Base-by-base conservation (phyloP, 164 flowering plant genomes). In the Magnolia officinalis region DNA sequence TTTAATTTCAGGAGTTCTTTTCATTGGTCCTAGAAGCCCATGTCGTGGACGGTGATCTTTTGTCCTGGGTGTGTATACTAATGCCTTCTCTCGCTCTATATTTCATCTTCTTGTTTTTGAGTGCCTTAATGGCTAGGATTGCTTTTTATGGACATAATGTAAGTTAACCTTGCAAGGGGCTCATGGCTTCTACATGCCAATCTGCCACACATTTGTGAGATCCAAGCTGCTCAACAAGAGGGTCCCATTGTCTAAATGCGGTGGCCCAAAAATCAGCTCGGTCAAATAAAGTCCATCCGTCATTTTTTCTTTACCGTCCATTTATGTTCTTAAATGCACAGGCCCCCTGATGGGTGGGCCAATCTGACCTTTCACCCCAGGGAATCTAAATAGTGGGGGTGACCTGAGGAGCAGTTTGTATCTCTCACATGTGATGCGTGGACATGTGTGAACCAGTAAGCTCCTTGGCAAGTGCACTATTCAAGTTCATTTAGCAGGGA, bases 41-140 rank as follows among this genome's bases (percentile, higher is more conserved):
- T 16, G 86, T 87, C 72, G 86, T 95, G 72, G 97, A 93, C 82
- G 98, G 98, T 65, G 92, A 93, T 83, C 93, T 95, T 78, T 82
- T 95, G 19, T 75, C 88, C 65, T 95, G 96, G 97, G 96, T 95
- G 49, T 58, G 92, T 81, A 59, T 64, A 21, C 63, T 74, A 8
- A 70, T 59, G 2, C 77, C 52, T n/a, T 16, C 50, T 65, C 51
- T 24, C 20, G 10, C 11, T 13, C n/a, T n/a, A 37, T 66, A 2
- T 16, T 24, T 72, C 16, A 10, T 29, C 6, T 4, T 45, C 13
- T 37, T 37, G 59, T 58, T 52, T 49, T 37, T 14, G 2, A 11
- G 0, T 55, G 66, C 75, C 21, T 72, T 24, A 24, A 55, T 9
- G 45, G 13, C 61, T 55, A 55, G 16, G 18, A 16, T 55, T 55